A percentile compares a stretch with the other conserved stretches of the same genome.
Conservation (phyloP, 164 flowering plant species). For the Platanus orientalis region DNA sequence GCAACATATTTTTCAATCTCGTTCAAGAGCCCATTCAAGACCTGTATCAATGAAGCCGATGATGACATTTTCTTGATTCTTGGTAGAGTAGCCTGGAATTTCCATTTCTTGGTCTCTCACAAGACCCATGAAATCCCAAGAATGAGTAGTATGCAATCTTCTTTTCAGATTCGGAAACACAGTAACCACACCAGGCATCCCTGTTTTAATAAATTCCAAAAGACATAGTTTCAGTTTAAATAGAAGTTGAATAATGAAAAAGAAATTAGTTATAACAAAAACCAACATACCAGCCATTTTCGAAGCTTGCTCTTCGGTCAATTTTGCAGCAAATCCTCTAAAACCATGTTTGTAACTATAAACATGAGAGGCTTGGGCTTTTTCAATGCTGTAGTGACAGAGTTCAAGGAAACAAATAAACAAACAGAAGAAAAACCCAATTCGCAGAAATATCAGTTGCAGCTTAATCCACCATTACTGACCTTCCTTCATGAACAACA, state of each 20-base stretch:
- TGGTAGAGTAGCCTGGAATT: constrained; percentile 63
- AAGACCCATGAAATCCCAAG: constrained; percentile 91
- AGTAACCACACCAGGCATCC: constrained; percentile 77
- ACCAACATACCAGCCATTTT: constrained; percentile 43
- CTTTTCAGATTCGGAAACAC: constrained; percentile 64
- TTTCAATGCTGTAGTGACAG: constrained; percentile 36
- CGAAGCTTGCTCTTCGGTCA: constrained; percentile 57
- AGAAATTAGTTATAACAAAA: background rate
- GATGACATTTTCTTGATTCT: constrained; percentile 65
- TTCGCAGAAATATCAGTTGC: background rate
- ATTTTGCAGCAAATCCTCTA: constrained; percentile 75
- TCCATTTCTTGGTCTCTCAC: constrained; percentile 59
- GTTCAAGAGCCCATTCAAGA: constrained; percentile 6
- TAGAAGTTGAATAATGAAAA: background rate
- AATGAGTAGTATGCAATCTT: constrained; percentile 71
- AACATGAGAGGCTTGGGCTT: constrained; percentile 60
- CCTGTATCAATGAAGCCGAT: constrained; percentile 83
- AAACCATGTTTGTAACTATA: constrained; percentile 72
- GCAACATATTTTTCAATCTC: background rate
- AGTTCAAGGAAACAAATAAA: background rate
- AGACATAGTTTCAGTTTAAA: constrained; percentile 5
- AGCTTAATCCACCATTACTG: background rate
- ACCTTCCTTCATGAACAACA: constrained; percentile 66
- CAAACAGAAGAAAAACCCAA: background rate
- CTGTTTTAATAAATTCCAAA: constrained; percentile 24